Evolutionary conservation across 108 stramenopile genomes (phyloP).

Genomic region (Nitzschia sp.): DNA sequence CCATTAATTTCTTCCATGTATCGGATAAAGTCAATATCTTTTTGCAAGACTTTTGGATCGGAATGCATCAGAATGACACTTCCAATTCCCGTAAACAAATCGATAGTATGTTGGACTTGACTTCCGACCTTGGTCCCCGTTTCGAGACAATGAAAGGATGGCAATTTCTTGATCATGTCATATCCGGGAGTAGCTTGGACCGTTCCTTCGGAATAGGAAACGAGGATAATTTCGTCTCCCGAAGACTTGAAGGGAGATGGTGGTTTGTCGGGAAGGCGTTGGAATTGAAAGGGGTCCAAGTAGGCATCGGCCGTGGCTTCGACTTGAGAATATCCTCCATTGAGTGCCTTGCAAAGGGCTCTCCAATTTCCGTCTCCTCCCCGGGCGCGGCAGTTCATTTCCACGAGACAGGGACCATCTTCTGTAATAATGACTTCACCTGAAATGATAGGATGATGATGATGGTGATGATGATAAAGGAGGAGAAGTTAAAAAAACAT

Average conservation of each 20-base stretch:
- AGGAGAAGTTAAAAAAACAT: no score
- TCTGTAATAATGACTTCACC: conserved; percentile 78
- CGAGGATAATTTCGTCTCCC: conserved; percentile 63
- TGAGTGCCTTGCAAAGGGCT: conserved; percentile 67
- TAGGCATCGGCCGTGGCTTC: conserved; percentile 77
- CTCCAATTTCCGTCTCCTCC: conserved; percentile 95
- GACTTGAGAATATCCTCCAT: conserved; percentile 82
- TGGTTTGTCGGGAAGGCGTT: conserved; percentile 53
- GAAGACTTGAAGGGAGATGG: conserved; percentile 62
- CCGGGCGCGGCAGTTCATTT: conserved; percentile 93
- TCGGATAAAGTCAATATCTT: conserved; percentile 74
- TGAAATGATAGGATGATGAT: conserved; percentile 13
- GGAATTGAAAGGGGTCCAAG: conserved; percentile 62
- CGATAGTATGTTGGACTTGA: conserved; percentile 66
- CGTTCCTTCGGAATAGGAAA: conserved; percentile 68
- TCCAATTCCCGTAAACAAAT: conserved; percentile 69
- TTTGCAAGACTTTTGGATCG: conserved; percentile 52
- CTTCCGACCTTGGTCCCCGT: conserved; percentile 50
- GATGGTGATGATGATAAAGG: no score
- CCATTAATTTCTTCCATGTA: conserved; percentile 80
- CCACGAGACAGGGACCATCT: conserved; percentile 90
- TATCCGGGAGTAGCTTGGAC: conserved; percentile 72
- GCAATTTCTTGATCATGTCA: conserved; percentile 66
- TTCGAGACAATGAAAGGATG: conserved; percentile 70
- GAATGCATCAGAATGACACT: conserved; percentile 65